Evolutionary conservation across 129 eudicot species (phyloP).

Genomic region (Oenanthe sinensis): DNA sequence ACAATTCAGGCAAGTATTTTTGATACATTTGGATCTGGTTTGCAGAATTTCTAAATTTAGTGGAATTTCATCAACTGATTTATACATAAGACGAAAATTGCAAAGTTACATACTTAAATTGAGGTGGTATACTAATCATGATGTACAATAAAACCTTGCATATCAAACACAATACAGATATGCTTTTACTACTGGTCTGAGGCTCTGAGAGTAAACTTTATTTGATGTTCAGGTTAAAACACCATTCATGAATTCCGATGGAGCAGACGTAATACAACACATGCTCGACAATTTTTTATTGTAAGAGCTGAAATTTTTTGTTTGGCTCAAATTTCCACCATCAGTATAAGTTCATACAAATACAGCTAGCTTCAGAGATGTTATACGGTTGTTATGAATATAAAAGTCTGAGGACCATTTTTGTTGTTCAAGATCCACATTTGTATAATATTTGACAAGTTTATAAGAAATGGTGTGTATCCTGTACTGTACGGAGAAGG

Average conservation of each 20-base stretch:
- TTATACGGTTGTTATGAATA: not conserved
- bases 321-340: not conserved
- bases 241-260: constrained; percentile 58
- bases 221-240: constrained; percentile 51
- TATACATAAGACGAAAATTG: not conserved
- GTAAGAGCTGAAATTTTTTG: constrained; percentile 10
- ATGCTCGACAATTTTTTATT: constrained; percentile 64
- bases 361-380: not conserved
- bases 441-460: not conserved
- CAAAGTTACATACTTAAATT: not conserved
- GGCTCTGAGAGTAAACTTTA: not conserved
- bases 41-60: constrained; percentile 6
- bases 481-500: too few relatives aligned
- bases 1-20: constrained; percentile 76
- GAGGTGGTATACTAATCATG: not conserved
- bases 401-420: not conserved
- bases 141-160: not conserved
- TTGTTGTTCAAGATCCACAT: not conserved
- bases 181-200: not conserved
- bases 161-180: not conserved
- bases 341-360: not conserved
- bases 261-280: constrained; percentile 76
- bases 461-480: not conserved
- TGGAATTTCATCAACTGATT: not conserved
- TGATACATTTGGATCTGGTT: not conserved